These are phyloP conservation scores for Lathyrus tuberosus DNA, from an alignment of 306 rosid genomes.

Conservation along the genomic window DNA sequence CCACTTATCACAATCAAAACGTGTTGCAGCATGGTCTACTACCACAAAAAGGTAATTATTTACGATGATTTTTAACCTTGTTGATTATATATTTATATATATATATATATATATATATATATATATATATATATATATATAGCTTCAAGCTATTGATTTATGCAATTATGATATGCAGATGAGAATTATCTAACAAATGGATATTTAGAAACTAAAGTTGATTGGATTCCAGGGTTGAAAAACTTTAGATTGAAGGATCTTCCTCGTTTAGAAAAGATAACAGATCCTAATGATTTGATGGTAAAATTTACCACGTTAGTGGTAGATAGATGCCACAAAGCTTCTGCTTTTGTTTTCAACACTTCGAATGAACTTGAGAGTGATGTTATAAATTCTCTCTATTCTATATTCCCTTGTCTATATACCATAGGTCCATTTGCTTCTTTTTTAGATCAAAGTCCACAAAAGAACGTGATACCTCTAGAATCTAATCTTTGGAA, in stretches of 20 bases:
- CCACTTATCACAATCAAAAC: too few species aligned
- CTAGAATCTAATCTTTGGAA: too few species aligned
- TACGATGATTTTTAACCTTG: too few species aligned
- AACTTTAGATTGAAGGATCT: slow-evolving; percentile 30
- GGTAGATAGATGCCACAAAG: neutral
- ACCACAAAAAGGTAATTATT: too few species aligned
- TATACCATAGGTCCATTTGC: neutral
- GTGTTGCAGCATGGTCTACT: too few species aligned
- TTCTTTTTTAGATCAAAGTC: too few species aligned
- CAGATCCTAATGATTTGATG: slow-evolving; percentile 12
- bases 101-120: too few species aligned
- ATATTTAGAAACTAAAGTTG: slow-evolving; percentile 12
- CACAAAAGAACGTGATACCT: too few species aligned
- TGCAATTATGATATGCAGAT: slow-evolving; percentile 23
- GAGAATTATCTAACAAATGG: slow-evolving; percentile 28
- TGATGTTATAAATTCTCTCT: neutral
- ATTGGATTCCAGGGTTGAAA: slow-evolving; percentile 32
- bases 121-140: too few species aligned
- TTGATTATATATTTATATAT: too few species aligned
- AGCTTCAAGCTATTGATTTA: too few species aligned
- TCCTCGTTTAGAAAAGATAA: slow-evolving; percentile 3
- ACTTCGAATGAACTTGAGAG: slow-evolving; percentile 23
- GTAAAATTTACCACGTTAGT: neutral
- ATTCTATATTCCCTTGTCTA: neutral
- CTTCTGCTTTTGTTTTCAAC: slow-evolving; percentile 11